Evolutionary conservation across 495 filamentous ascomycete genomes (phyloP).

Genomic region (Penicillium samsonianum): DNA sequence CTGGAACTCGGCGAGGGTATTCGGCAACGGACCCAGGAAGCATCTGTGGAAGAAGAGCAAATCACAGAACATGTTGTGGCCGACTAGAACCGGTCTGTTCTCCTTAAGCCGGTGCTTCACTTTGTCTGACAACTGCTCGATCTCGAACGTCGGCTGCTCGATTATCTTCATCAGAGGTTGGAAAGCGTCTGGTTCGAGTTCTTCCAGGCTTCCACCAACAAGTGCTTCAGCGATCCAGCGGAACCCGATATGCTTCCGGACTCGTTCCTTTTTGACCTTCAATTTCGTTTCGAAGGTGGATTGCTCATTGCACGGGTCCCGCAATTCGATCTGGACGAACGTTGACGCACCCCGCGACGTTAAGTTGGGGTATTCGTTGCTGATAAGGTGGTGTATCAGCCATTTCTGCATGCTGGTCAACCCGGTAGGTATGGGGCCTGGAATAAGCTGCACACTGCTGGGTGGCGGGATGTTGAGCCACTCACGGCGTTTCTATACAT

Average conservation of each 20-base stretch:
- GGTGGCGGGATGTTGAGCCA: conserved; percentile 38
- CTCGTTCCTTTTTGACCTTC: conserved; percentile 39
- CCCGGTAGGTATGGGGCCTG: conserved; percentile 17
- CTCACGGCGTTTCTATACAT: conserved; percentile 20
- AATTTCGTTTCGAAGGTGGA: conserved; percentile 38
- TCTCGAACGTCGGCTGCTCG: conserved; percentile 39
- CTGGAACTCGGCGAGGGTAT: conserved; percentile 61
- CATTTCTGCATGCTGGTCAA: conserved; percentile 58
- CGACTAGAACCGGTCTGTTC: conserved; percentile 60
- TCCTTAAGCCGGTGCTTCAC: conserved; percentile 44
- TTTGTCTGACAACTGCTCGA: conserved; percentile 27
- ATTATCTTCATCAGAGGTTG: conserved; percentile 39
- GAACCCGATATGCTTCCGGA: conserved; percentile 59
- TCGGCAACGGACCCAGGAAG: conserved; percentile 69
- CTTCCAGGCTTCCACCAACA: conserved; percentile 55
- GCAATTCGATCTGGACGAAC: conserved; percentile 56
- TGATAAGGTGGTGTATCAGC: conserved; percentile 68
- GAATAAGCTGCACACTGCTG: background rate
- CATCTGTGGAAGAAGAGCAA: conserved; percentile 68
- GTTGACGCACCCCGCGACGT: conserved; percentile 44
- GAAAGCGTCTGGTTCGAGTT: conserved; percentile 50
- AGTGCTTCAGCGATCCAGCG: conserved; percentile 73
- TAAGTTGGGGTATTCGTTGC: conserved; percentile 60
- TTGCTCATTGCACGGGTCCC: conserved; percentile 51
- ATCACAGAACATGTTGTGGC: conserved; percentile 79